phyloP scores from a whole-genome alignment of 1,139 yeast genomes.

The Groenewaldozyma auringiensis region DNA sequence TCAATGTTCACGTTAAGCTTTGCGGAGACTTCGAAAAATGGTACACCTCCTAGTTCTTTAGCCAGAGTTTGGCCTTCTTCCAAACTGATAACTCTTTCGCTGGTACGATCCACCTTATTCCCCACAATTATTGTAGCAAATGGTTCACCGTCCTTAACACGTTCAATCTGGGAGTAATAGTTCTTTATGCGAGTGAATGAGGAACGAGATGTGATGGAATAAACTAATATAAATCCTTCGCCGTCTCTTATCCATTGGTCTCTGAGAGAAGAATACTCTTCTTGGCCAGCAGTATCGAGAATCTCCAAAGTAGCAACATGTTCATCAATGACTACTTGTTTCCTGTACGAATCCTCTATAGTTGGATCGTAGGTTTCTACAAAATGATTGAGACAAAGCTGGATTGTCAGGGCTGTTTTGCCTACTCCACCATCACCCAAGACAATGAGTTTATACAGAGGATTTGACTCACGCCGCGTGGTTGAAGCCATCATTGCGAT shows the following conservation, averaged over 20 bases:
- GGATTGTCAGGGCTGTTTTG: constrained; percentile 89
- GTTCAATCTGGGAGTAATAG: constrained; percentile 76
- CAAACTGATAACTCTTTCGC: constrained; percentile 68
- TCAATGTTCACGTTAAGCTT: constrained; percentile 85
- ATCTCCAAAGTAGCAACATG: constrained; percentile 88
- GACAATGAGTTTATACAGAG: constrained; percentile 24
- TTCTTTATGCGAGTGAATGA: constrained; percentile 76
- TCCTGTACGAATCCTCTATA: constrained; percentile 91
- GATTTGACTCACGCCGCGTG: constrained; percentile 24
- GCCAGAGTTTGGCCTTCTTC: constrained; percentile 78
- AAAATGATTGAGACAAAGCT: constrained; percentile 55
- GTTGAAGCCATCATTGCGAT: background rate
- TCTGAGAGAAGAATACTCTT: constrained; percentile 92
- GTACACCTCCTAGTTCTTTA: constrained; percentile 54
- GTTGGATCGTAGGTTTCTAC: constrained; percentile 98
- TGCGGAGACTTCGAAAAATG: constrained; percentile 89
- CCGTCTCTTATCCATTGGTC: constrained; percentile 91
- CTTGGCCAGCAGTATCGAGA: constrained; percentile 97
- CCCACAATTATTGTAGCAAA: constrained; percentile 36
- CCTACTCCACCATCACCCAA: constrained; percentile 94
- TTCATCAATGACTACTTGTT: constrained; percentile 86
- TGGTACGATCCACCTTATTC: constrained; percentile 53
- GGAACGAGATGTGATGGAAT: constrained; percentile 80
- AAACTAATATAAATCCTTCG: constrained; percentile 83
- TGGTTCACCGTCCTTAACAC: constrained; percentile 69